Base-by-base conservation (phyloP, 768 basidiomycete species). In the Mycena amicta region DNA sequence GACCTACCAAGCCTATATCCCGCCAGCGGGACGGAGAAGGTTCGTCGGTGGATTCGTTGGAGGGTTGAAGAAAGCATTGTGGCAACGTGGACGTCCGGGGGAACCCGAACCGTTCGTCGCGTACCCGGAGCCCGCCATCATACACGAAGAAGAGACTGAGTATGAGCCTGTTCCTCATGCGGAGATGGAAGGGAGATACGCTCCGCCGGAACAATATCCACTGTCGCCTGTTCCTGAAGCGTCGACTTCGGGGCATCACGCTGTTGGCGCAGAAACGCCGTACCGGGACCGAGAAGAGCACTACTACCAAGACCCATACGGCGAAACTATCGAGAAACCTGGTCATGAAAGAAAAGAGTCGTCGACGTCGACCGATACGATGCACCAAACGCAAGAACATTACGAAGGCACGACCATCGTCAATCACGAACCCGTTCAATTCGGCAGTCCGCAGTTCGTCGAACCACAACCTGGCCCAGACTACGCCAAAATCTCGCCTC, bases 401-500 rank as follows among this genome's bases (percentile, higher is more conserved):
- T 60, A 56, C 62, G 41, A 65, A 55, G n/a, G 57, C 4, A 65
- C 65, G 1, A 68, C 64, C 3, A 54, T 60, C 39, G 60, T 66
- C 20, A 55, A 64, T 49, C 63, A 67, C 57, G 62, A 57, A 25
- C 22, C 53, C 37, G 22, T 27, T 23, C 66, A 71, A 25, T 64
- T 63, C 12, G 60, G 50, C 11, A 76, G 73, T n/a, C 80, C 79
- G 0, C 59, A 77, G 28, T 69, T 75, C 37, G 74, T 75, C 4
- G 74, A 80, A 39, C 79, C 77, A 3, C 72, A 70, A 18, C 77
- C 71, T 13, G 77, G 74, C 3, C 70, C 79, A 0, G 80, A 82
- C 58, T 83, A 82, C 61, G 78, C 74, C 26, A 80, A 80, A 60
- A 81, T 83, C 80, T 72, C 76, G 2, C 74, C 74, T 2, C 73